Percentiles rank a stretch among this genome's conserved stretches.
phyloP scores from a whole-genome alignment of 495 filamentous ascomycete species.

The Cairneyella variabilis region DNA sequence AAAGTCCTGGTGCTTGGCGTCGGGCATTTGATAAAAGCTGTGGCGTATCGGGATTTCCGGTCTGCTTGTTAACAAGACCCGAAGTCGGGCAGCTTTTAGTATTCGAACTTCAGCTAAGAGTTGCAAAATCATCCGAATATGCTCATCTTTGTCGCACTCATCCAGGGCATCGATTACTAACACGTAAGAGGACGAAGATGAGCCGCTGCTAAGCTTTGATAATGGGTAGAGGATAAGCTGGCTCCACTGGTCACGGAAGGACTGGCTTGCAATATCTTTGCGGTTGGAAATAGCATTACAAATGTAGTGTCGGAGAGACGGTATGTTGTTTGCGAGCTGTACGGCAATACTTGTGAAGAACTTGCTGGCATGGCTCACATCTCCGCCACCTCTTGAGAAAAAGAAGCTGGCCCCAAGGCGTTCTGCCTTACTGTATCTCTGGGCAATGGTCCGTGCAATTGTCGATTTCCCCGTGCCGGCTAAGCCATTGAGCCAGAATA shows the following conservation, averaged over 20 bases:
- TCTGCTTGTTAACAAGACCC: slow-evolving; percentile 26
- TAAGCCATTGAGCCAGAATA: slow-evolving; percentile 32
- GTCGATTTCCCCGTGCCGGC: too few species aligned
- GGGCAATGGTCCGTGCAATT: too few species aligned
- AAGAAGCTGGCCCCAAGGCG: too few species aligned
- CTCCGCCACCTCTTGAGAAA: too few species aligned
- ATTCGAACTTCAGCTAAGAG: slow-evolving; percentile 22
- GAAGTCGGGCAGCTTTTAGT: slow-evolving; percentile 10
- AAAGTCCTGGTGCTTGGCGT: too few species aligned
- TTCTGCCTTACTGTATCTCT: too few species aligned
- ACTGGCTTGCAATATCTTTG: too few species aligned
- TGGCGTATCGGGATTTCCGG: slow-evolving; percentile 29
- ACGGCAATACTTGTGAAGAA: slow-evolving; percentile 8
- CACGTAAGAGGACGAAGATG: background rate
- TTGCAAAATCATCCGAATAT: slow-evolving; percentile 18
- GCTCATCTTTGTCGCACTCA: slow-evolving; percentile 16
- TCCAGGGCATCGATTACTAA: slow-evolving; percentile 23
- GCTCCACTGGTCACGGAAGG: slow-evolving; percentile 21
- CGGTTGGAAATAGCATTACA: slow-evolving; percentile 13
- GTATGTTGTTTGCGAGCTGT: background rate
- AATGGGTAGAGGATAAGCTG: slow-evolving; percentile 19
- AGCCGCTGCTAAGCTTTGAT: slow-evolving; percentile 15
- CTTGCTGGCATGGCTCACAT: too few species aligned
- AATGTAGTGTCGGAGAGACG: slow-evolving; percentile 3
- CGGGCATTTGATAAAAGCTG: slow-evolving; percentile 1